Evolutionary conservation across 2,329 filamentous ascomycete genomes (phyloP).

Genomic region (Colletotrichum viniferum): DNA sequence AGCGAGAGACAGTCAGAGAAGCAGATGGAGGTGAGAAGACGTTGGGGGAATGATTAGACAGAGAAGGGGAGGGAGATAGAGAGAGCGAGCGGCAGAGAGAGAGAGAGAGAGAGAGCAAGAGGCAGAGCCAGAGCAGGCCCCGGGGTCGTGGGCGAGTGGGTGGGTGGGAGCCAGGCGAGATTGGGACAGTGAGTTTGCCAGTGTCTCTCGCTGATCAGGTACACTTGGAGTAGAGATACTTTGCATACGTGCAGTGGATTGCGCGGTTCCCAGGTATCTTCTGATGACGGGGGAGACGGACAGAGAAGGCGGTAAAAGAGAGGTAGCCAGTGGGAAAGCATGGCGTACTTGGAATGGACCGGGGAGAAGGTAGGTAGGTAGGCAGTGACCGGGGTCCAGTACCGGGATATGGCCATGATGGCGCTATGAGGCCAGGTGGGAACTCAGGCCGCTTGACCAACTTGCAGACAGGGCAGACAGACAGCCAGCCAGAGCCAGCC

Average conservation of each 20-base stretch:
- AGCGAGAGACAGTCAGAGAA: constrained; percentile 31
- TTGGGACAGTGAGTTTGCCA: constrained; percentile 19
- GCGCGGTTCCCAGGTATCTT: neutral
- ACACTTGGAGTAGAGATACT: neutral
- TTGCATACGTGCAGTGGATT: neutral
- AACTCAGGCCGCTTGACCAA: constrained; percentile 3
- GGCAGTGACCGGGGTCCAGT: neutral
- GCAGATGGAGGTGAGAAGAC: constrained; percentile 24
- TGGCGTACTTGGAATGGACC: neutral
- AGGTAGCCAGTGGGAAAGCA: neutral
- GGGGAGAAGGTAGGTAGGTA: neutral
- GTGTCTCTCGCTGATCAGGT: neutral
- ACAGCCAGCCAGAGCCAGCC: neutral
- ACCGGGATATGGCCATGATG: neutral
- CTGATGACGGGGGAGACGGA: neutral
- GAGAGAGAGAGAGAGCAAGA: constrained; percentile 11
- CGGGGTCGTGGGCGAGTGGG: constrained; percentile 18
- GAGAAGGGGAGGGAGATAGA: constrained; percentile 22
- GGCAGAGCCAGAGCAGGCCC: constrained; percentile 30
- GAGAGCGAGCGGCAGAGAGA: constrained; percentile 22
- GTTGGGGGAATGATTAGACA: constrained; percentile 11
- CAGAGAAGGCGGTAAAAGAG: neutral
- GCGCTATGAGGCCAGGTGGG: neutral
- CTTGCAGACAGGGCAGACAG: neutral
- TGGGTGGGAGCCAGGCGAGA: constrained; percentile 30